Evolutionary conservation across 1,139 yeast genomes (phyloP).

Genomic region (Nakaseomyces bracarensis): DNA sequence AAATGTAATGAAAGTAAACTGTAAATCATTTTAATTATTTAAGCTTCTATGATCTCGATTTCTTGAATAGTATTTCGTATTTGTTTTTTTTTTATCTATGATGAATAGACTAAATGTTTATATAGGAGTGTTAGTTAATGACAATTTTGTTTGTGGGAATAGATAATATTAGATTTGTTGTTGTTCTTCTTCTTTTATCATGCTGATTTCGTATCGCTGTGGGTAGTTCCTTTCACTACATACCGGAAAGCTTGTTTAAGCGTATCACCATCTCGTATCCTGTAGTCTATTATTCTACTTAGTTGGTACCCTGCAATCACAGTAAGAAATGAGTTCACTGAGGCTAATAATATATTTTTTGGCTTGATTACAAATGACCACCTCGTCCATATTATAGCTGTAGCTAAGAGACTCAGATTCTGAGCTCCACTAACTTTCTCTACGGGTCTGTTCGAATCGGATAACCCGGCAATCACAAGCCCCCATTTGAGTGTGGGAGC

Average conservation of each 20-base stretch:
- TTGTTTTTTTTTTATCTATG: too few relatives aligned
- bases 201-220: too few relatives aligned
- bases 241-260: slow-evolving; percentile 50
- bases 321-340: slow-evolving; percentile 90
- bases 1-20: too few relatives aligned
- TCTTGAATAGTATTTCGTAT: too few relatives aligned
- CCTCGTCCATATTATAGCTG: slow-evolving; percentile 96
- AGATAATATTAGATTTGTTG: background rate
- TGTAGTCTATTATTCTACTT: slow-evolving; percentile 58
- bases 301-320: slow-evolving; percentile 84
- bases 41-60: too few relatives aligned
- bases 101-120: too few relatives aligned
- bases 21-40: too few relatives aligned
- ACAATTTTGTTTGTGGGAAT: too few relatives aligned
- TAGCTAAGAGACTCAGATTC: slow-evolving; percentile 74
- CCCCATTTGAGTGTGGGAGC: slow-evolving; percentile 55
- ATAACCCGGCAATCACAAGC: slow-evolving; percentile 81
- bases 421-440: slow-evolving; percentile 89
- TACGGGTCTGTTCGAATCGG: slow-evolving; percentile 81
- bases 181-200: too few relatives aligned
- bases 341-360: slow-evolving; percentile 75
- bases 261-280: slow-evolving; percentile 44
- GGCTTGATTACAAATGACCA: slow-evolving; percentile 96
- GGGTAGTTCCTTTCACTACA: slow-evolving; percentile 41
- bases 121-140: too few relatives aligned